phyloP scores from a whole-genome alignment of 352 stramenopile genomes.

The Saprolegnia diclina region DNA sequence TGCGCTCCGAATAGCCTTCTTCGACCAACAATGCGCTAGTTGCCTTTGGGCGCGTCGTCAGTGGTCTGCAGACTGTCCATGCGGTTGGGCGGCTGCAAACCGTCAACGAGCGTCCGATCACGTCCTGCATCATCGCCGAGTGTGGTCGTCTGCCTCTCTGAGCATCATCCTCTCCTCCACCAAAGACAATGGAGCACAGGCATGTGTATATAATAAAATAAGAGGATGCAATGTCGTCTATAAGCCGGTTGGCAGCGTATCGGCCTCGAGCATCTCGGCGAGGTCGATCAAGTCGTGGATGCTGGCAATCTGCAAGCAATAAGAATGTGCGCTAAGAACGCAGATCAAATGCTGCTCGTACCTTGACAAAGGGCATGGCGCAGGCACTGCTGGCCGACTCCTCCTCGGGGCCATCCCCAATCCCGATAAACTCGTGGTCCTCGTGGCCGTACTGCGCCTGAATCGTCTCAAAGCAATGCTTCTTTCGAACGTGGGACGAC shows the following conservation, averaged over 20 bases:
- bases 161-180: too few species aligned
- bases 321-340: conserved; percentile 17
- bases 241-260: neutral
- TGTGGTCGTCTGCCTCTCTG: conserved; percentile 42
- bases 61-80: conserved; percentile 50
- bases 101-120: conserved; percentile 42
- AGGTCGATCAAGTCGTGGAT: conserved; percentile 10
- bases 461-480: conserved; percentile 72
- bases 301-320: conserved; percentile 15
- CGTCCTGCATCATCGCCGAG: conserved; percentile 60
- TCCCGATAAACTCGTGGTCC: conserved; percentile 61
- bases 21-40: too few species aligned
- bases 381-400: conserved; percentile 62
- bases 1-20: too few species aligned
- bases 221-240: neutral
- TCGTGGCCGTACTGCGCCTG: conserved; percentile 42
- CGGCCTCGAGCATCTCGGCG: conserved; percentile 10
- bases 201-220: neutral
- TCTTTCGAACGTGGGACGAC: conserved; percentile 71
- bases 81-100: conserved; percentile 52
- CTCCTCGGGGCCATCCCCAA: conserved; percentile 73
- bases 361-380: conserved; percentile 69
- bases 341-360: conserved; percentile 59
- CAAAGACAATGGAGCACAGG: too few species aligned
- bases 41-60: conserved; percentile 66